Percentiles rank a stretch among this genome's conserved stretches.
These are phyloP conservation scores for Leishmania guyanensis DNA, from an alignment of 208 protist species.

Conservation along the genomic window DNA sequence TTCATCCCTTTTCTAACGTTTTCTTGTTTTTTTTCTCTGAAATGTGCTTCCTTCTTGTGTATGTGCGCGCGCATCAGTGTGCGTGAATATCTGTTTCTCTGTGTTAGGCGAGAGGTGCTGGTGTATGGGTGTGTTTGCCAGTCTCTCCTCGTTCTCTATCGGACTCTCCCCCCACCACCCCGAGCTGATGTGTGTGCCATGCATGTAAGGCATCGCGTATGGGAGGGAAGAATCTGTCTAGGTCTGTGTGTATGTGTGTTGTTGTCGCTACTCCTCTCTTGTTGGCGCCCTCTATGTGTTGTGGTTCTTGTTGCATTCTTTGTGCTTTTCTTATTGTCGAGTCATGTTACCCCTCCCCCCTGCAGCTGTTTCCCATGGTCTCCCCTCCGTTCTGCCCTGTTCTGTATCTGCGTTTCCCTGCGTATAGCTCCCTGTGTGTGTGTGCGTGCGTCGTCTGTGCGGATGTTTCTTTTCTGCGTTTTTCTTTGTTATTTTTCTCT, in stretches of 20 bases:
- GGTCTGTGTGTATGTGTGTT: not conserved
- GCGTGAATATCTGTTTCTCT: not conserved
- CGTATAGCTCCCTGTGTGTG: not conserved
- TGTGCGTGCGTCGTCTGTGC: not conserved
- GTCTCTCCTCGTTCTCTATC: not conserved
- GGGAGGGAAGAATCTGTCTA: no score
- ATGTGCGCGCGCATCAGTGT: not conserved
- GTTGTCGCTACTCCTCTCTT: not conserved
- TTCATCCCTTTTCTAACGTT: not conserved
- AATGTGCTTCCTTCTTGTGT: not conserved
- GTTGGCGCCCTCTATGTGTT: not conserved
- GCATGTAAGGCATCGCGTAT: no score
- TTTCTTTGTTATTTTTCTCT: not conserved
- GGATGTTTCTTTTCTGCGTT: not conserved
- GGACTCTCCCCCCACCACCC: no score
- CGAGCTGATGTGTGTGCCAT: no score
- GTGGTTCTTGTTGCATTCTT: not conserved
- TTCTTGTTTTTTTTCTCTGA: not conserved
- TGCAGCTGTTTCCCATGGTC: not conserved
- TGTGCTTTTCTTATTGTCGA: conserved; percentile 14
- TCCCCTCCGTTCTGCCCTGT: not conserved
- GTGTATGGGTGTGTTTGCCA: not conserved
- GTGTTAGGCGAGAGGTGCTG: not conserved
- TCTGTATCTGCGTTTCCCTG: not conserved
- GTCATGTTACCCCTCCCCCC: not conserved